Evolutionary conservation across 83 land plant species (phyloP).

Genomic region (Thuja plicata): DNA sequence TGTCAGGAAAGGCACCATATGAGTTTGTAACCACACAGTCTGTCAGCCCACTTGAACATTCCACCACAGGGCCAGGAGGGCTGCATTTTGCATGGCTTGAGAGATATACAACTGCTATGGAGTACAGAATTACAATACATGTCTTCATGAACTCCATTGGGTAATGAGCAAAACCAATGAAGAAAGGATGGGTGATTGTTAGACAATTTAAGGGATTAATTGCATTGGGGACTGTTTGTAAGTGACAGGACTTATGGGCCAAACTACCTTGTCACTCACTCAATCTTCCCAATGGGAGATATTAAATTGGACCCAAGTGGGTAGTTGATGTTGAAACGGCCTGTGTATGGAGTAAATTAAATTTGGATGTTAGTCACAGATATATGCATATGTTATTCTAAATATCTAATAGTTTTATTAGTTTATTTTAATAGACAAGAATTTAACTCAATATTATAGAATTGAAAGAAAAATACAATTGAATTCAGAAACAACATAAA

Average conservation of each 20-base stretch:
- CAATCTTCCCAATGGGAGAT: too few species aligned
- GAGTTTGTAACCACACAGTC: slow-evolving; percentile 22
- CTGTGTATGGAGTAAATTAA: too few species aligned
- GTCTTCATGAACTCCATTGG: neutral
- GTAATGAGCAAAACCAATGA: neutral
- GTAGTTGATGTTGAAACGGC: too few species aligned
- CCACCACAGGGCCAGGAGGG: slow-evolving; percentile 15
- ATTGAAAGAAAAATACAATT: too few species aligned
- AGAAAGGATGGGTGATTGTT: neutral
- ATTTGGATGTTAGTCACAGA: too few species aligned
- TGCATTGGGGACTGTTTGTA: neutral
- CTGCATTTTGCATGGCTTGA: neutral
- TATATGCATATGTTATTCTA: too few species aligned
- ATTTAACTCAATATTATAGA: too few species aligned
- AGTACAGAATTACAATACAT: neutral
- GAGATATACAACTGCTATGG: neutral
- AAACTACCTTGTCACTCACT: too few species aligned
- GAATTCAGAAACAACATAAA: too few species aligned
- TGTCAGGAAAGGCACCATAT: slow-evolving; percentile 29
- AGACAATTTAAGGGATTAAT: neutral
- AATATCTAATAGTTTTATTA: too few species aligned
- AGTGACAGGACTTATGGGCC: neutral
- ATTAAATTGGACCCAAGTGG: too few species aligned
- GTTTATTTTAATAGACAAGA: too few species aligned
- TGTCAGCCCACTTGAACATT: neutral